Base-by-base conservation (phyloP, 1,284 basidiomycete species). In the Polyporus tsugae region DNA sequence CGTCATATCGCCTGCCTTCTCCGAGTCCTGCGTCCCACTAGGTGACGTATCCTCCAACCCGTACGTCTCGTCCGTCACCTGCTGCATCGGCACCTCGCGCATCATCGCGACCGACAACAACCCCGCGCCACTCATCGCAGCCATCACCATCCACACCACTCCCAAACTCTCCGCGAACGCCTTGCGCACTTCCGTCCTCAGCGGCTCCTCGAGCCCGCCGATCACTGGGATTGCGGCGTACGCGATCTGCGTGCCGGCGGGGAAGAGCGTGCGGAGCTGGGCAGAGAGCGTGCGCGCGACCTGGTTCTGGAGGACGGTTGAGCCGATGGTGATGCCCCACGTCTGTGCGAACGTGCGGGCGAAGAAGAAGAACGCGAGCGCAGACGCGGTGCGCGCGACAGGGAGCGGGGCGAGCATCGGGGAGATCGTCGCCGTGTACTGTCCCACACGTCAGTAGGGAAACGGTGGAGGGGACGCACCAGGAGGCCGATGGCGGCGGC, bases 311-410 rank as follows among this genome's bases (percentile, higher is more conserved):
- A 74, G 67, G 42, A 74, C 66, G 29, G 65, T 58, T 0, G 60
- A 69, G 38, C 64, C 67, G 33, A 74, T 70, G 33, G 68, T 42
- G 67, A 72, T 60, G 52, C 73, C 73, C 71, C 71, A 73, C 0
- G 57, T 70, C 71, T 74, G 63, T 7, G 78, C 75, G 71, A 82
- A 81, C 7, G 75, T 70, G 15, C 82, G 77, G 5, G 73, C 64
- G 72, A 83, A 83, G 2, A 75, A 72, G 66, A 79, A 80, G 67
- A 83, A 79, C 0, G 81, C 79, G 13, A 82, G 74, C 2, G 82
- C 81, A 17, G 74, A 73, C 7, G 80, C 82, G 36, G 75, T 80
- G 35, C 74, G 62, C 6, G 71, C 72, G 1, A 79, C 72, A 0
- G 79, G 80, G 0, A 84, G 74, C 0, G 83, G 82, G 2, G 79